phyloP scores from a whole-genome alignment of 1,284 basidiomycete species.

The Schizophyllum commune region DNA sequence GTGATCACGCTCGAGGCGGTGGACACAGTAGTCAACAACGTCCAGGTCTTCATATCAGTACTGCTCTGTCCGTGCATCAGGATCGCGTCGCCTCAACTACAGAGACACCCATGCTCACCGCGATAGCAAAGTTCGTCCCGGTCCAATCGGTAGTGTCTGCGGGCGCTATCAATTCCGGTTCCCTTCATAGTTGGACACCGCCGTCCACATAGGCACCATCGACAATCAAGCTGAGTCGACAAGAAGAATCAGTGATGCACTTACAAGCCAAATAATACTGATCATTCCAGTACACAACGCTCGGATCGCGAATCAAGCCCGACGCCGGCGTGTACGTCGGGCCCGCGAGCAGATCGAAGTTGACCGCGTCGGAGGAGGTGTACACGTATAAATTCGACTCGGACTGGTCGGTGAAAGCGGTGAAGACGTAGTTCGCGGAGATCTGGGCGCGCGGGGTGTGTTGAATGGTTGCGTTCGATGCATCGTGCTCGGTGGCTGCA shows the following conservation, averaged over 20 bases:
- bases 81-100: background rate
- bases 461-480: slow-evolving; percentile 18
- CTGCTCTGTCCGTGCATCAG: slow-evolving; percentile 18
- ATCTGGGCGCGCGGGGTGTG: slow-evolving; percentile 5
- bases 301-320: slow-evolving; percentile 27
- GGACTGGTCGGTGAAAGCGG: slow-evolving; percentile 25
- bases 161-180: background rate
- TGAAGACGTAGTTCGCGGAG: slow-evolving; percentile 26
- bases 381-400: slow-evolving; percentile 28
- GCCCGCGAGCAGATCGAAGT: slow-evolving; percentile 23
- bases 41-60: slow-evolving; percentile 22
- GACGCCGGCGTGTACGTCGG: slow-evolving; percentile 26
- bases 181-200: background rate
- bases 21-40: slow-evolving; percentile 20
- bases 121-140: slow-evolving; percentile 26
- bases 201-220: slow-evolving; percentile 21
- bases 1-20: slow-evolving; percentile 22
- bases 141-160: slow-evolving; percentile 27
- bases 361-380: slow-evolving; percentile 25
- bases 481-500: background rate
- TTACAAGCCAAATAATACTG: slow-evolving; percentile 2
- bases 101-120: slow-evolving; percentile 13
- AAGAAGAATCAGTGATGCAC: background rate
- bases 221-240: slow-evolving; percentile 20
- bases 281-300: slow-evolving; percentile 27